Conservation (phyloP, 495 filamentous ascomycete genomes). For the Penicillium dipodomyicola region DNA sequence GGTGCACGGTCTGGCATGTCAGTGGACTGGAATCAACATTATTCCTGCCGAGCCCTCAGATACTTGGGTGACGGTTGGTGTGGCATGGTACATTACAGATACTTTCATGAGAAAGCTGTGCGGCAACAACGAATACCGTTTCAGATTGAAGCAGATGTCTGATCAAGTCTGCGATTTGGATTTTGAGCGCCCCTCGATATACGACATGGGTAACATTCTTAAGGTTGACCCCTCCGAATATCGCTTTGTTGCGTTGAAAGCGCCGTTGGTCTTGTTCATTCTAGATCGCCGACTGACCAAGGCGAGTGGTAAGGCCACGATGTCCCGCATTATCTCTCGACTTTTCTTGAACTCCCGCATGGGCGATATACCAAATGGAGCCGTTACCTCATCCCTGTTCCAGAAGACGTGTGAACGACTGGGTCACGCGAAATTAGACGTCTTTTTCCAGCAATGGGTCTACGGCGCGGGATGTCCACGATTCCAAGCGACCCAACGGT, state of each 20-base stretch:
- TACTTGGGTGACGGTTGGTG: constrained; percentile 86
- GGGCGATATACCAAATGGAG: constrained; percentile 67
- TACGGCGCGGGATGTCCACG: constrained; percentile 80
- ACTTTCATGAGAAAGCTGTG: constrained; percentile 83
- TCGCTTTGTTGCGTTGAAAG: constrained; percentile 90
- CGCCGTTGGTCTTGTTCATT: constrained; percentile 87
- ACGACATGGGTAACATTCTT: constrained; percentile 73
- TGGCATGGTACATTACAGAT: constrained; percentile 90
- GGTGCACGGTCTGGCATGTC: constrained; percentile 80
- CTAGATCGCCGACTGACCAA: constrained; percentile 88
- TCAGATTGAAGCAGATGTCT: constrained; percentile 79
- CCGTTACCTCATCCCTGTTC: constrained; percentile 72
- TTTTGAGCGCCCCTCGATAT: constrained; percentile 75
- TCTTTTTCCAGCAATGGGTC: constrained; percentile 93
- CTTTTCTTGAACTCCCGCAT: constrained; percentile 79
- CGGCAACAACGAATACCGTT: constrained; percentile 92
- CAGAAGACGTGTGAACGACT: constrained; percentile 80
- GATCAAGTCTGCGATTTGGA: constrained; percentile 82
- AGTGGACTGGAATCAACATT: constrained; percentile 91
- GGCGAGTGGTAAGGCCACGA: constrained; percentile 74
- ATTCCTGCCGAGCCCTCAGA: constrained; percentile 77
- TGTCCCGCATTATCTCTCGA: constrained; percentile 78
- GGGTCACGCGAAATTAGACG: constrained; percentile 77
- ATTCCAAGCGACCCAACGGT: constrained; percentile 79
- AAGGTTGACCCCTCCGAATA: constrained; percentile 76